Percentiles rank a stretch among this genome's conserved stretches.
phyloP scores from a whole-genome alignment of 805 yeast genomes.

The Saturnispora bothae region DNA sequence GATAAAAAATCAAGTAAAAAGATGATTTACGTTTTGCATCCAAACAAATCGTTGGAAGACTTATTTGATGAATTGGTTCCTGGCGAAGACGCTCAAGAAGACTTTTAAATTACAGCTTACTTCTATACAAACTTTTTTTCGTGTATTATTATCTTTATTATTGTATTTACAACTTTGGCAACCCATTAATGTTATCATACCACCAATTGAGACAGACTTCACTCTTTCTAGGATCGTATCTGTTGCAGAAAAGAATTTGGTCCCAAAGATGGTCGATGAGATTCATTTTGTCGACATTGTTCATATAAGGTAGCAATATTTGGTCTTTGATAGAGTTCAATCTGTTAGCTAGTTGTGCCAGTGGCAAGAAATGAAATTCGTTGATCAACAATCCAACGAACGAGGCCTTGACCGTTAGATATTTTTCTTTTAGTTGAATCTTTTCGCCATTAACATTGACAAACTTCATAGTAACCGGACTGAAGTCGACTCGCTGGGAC shows the following conservation, averaged over 20 bases:
- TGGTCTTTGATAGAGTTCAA: constrained; percentile 19
- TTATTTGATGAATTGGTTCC: constrained; percentile 33
- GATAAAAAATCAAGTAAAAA: constrained; percentile 20
- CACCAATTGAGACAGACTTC: constrained; percentile 52
- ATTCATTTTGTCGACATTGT: constrained; percentile 27
- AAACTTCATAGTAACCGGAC: constrained; percentile 8
- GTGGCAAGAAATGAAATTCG: constrained; percentile 42
- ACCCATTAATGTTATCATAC: constrained; percentile 33
- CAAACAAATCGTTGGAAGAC: constrained; percentile 74
- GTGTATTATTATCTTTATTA: not conserved
- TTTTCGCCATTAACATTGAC: constrained; percentile 10
- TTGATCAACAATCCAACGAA: constrained; percentile 37
- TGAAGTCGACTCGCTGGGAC: constrained; percentile 3
- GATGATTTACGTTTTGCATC: constrained; percentile 52
- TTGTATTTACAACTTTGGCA: constrained; percentile 11
- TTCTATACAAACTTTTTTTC: not conserved
- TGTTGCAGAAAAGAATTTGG: constrained; percentile 38
- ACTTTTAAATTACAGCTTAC: not conserved
- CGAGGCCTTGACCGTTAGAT: constrained; percentile 30
- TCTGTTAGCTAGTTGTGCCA: constrained; percentile 13
- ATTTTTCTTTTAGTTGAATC: constrained; percentile 20
- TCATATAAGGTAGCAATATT: constrained; percentile 20
- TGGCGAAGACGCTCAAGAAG: constrained; percentile 13
- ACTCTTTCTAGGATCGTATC: constrained; percentile 45
- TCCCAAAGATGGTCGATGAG: constrained; percentile 40